Percentiles rank a stretch among this genome's conserved stretches.
phyloP scores from a whole-genome alignment of 768 basidiomycete species.

The Termitomyces heimii region DNA sequence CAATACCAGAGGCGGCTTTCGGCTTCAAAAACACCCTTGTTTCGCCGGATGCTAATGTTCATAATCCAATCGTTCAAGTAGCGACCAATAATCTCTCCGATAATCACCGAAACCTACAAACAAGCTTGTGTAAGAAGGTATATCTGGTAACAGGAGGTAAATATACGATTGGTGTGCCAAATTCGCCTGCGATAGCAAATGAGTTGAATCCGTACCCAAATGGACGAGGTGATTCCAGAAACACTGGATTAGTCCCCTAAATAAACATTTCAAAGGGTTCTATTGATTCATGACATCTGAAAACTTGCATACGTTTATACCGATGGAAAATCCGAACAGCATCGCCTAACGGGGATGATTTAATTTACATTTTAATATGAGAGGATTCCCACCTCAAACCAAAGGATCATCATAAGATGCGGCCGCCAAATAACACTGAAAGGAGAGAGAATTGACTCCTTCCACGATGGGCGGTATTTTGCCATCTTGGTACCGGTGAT shows the following conservation, averaged over 20 bases:
- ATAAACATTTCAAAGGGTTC: constrained; percentile 17
- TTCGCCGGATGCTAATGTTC: constrained; percentile 23
- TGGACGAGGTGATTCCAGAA: constrained; percentile 20
- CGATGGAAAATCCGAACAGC: constrained; percentile 27
- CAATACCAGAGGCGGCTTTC: constrained; percentile 43
- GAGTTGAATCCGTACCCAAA: constrained; percentile 31
- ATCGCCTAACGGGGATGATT: constrained; percentile 10
- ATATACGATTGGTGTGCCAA: constrained; percentile 32
- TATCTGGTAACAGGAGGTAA: neutral
- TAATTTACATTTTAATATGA: neutral
- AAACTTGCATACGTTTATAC: constrained; percentile 27
- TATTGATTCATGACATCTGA: neutral
- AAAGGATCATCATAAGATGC: constrained; percentile 32
- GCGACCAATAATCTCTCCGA: constrained; percentile 31
- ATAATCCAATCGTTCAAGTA: constrained; percentile 33
- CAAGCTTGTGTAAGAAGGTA: neutral
- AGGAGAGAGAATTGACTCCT: constrained; percentile 25
- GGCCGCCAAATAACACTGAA: constrained; percentile 44
- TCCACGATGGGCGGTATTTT: constrained; percentile 31
- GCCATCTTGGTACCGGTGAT: constrained; percentile 49
- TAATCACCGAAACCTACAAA: constrained; percentile 25
- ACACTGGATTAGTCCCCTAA: constrained; percentile 27
- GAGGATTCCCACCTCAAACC: constrained; percentile 29
- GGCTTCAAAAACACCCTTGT: constrained; percentile 35
- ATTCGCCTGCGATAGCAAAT: constrained; percentile 33